Conservation (phyloP, 257 asterid genomes). For the Plantago elongata region DNA sequence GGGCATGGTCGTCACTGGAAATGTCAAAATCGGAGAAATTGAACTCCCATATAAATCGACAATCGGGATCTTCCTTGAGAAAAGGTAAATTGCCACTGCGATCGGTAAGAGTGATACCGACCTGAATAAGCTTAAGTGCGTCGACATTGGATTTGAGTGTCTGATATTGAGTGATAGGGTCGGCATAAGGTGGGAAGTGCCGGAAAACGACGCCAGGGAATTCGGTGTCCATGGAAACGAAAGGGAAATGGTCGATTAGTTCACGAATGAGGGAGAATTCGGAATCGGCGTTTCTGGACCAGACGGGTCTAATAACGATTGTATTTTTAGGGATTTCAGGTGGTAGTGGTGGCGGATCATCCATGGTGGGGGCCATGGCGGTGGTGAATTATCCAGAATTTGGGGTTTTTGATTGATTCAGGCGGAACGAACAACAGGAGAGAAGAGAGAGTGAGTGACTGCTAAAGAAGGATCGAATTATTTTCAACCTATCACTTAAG, state of each 20-base stretch:
- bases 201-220: slow-evolving; percentile 53
- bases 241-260: slow-evolving; percentile 31
- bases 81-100: slow-evolving; percentile 56
- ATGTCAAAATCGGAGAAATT: slow-evolving; percentile 66
- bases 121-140: slow-evolving; percentile 67
- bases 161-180: slow-evolving; percentile 47
- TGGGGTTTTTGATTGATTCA: not conserved
- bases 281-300: slow-evolving; percentile 34
- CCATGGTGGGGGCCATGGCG: slow-evolving; percentile 27
- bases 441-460: too few species aligned
- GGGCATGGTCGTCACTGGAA: slow-evolving; percentile 43
- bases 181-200: slow-evolving; percentile 27
- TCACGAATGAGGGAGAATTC: slow-evolving; percentile 40
- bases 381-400: slow-evolving; percentile 26
- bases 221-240: slow-evolving; percentile 52
- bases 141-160: slow-evolving; percentile 66
- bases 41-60: slow-evolving; percentile 65
- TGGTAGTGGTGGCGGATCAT: slow-evolving; percentile 18
- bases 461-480: too few species aligned
- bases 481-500: too few species aligned
- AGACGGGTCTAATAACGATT: slow-evolving; percentile 43
- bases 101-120: slow-evolving; percentile 72
- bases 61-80: slow-evolving; percentile 30
- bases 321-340: slow-evolving; percentile 19
- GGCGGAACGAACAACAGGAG: too few species aligned